Evolutionary conservation across 305 asterid species (phyloP).

Genomic region (Fraxinus paxiana): DNA sequence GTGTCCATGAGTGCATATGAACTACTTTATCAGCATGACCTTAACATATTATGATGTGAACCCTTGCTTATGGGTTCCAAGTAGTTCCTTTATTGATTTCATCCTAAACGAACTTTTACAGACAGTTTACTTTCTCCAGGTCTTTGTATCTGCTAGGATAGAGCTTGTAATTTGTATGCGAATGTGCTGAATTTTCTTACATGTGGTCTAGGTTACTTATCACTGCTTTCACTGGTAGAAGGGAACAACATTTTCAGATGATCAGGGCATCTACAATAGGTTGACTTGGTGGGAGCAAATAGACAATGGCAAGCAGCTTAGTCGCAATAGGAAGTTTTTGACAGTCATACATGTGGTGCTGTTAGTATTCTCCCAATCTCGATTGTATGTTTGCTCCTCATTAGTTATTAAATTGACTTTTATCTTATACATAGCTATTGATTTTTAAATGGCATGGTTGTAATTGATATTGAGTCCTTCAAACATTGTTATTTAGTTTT

Average conservation of each 20-base stretch:
- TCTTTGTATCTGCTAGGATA: background rate
- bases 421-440: background rate
- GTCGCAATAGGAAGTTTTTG: background rate
- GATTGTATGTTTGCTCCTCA: background rate
- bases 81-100: background rate
- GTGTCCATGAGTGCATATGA: background rate
- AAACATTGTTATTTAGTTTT: background rate
- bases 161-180: background rate
- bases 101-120: background rate
- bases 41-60: background rate
- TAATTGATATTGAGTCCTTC: background rate
- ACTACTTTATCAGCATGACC: background rate
- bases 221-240: slow-evolving; percentile 29
- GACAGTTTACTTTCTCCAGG: background rate
- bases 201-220: slow-evolving; percentile 18
- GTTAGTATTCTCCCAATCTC: background rate
- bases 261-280: slow-evolving; percentile 32
- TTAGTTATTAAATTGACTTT: background rate
- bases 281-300: slow-evolving; percentile 40
- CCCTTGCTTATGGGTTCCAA: background rate
- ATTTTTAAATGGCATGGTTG: background rate
- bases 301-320: slow-evolving; percentile 33
- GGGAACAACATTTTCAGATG: slow-evolving; percentile 36
- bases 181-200: background rate
- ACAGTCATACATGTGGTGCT: background rate